Evolutionary conservation across 2,329 filamentous ascomycete genomes (phyloP), one percentile per base, ranked within the genome.

Genomic region (Aspergillus bombycis): DNA sequence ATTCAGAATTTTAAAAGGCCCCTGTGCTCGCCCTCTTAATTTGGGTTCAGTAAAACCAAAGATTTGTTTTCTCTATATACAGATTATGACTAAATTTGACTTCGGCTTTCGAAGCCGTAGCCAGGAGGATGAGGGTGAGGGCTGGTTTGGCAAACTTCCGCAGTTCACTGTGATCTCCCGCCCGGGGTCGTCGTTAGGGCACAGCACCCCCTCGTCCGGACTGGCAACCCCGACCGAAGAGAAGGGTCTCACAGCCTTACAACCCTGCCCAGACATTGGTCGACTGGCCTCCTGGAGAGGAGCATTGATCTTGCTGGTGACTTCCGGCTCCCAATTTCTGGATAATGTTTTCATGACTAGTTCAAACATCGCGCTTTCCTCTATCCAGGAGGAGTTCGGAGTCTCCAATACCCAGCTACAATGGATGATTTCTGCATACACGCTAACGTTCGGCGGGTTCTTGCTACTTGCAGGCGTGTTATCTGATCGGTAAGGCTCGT

Each of bases 321-420:
- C 79, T 4, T 80, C 78, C 32, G 79, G 79, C 52, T 78, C 79
- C 8, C 79, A 81, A 55, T 74, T 81, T 43, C 74, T 81, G 53
- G 79, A 81, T 58, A 81, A 81, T 63, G 77, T 81, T 19, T 81
- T 80, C 65, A 81, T 81, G 77, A 79, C 77, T 1, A 75, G 76
- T 32, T 73, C 79, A 21, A 81, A 80, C 52, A 78, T 80, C 59
- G 77, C 78, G 3, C 63, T 81, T 28, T 76, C 79, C 0, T 77
- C 79, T 1, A 79, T 81, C 10, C 78, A 81, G 54, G 69, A 75
- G 23, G 76, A 78, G 38, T 79, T 79, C 26, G 65, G 69, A 19
- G 75, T 78, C 1, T 69, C 73, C 38, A 70, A 67, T n/a, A 74
- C 69, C 4, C 73, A 79, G 36, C 66, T 80, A 56, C 78, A 80